These are phyloP conservation scores for Mycena rebaudengoi DNA, from an alignment of 768 basidiomycete species.

Conservation along the genomic window DNA sequence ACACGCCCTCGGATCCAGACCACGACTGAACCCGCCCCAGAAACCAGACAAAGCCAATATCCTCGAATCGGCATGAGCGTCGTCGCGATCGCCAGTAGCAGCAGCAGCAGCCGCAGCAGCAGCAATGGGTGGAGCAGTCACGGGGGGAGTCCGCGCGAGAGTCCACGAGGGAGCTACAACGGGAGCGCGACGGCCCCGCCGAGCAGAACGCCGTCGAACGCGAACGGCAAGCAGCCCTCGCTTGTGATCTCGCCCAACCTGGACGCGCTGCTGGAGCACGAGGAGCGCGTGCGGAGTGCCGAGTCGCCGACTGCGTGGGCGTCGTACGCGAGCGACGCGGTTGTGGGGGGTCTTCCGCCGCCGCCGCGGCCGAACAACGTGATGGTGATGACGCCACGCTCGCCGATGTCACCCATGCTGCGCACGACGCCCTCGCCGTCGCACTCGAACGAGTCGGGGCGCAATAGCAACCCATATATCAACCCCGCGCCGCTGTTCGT, in stretches of 20 bases:
- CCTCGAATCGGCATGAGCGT: too few species aligned
- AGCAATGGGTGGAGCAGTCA: too few species aligned
- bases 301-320: background rate
- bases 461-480: conserved; percentile 51
- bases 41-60: too few species aligned
- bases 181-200: too few species aligned
- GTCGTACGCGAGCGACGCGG: background rate
- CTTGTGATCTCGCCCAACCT: conserved; percentile 67
- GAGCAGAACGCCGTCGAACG: too few species aligned
- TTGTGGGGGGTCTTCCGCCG: conserved; percentile 39
- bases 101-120: too few species aligned
- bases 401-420: conserved; percentile 3
- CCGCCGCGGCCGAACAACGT: conserved; percentile 36
- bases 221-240: conserved; percentile 14
- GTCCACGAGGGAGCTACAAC: too few species aligned
- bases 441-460: conserved; percentile 12
- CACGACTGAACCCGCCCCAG: too few species aligned
- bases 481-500: conserved; percentile 52
- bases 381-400: too few species aligned
- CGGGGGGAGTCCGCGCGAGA: too few species aligned
- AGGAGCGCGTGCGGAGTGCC: conserved; percentile 53
- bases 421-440: conserved; percentile 7
- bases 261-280: conserved; percentile 66
- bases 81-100: too few species aligned
- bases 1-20: too few species aligned